Evolutionary conservation across 1,284 basidiomycete genomes (phyloP).

Genomic region (Sanghuangporus weigelae): DNA sequence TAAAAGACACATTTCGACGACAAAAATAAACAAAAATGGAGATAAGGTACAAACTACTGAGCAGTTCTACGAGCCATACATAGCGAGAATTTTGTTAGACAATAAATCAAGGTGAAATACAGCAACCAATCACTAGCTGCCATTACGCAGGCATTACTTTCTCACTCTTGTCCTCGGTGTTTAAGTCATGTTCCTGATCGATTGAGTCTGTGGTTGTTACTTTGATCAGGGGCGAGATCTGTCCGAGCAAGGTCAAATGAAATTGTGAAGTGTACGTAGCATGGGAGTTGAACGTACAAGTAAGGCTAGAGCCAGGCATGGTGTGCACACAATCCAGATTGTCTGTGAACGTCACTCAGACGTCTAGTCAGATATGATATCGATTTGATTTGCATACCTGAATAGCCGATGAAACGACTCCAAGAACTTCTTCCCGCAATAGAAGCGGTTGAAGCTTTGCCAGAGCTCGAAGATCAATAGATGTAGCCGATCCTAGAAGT

Average conservation of each 20-base stretch:
- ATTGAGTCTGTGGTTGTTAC: slow-evolving; percentile 7
- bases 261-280: slow-evolving; percentile 1
- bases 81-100: not conserved
- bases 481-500: slow-evolving; percentile 34
- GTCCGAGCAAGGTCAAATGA: slow-evolving; percentile 1
- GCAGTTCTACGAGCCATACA: not conserved
- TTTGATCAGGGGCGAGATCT: slow-evolving; percentile 17
- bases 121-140: not conserved
- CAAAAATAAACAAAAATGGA: not conserved
- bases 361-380: not conserved
- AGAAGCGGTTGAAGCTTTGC: slow-evolving; percentile 38
- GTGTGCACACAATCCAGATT: slow-evolving; percentile 58
- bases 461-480: slow-evolving; percentile 50
- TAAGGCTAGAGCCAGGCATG: slow-evolving; percentile 49
- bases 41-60: not conserved
- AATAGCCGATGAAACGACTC: slow-evolving; percentile 47
- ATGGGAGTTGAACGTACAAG: slow-evolving; percentile 34
- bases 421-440: slow-evolving; percentile 35
- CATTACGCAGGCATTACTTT: not conserved
- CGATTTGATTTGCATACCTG: slow-evolving; percentile 33
- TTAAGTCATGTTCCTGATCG: not conserved
- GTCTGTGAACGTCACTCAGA: slow-evolving; percentile 33
- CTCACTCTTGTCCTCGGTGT: not conserved
- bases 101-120: not conserved
- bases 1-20: not conserved